A percentile compares a stretch with the other conserved stretches of the same genome.
These are phyloP conservation scores for Omphalea diandra DNA, from an alignment of 441 rosid species.

Conservation along the genomic window DNA sequence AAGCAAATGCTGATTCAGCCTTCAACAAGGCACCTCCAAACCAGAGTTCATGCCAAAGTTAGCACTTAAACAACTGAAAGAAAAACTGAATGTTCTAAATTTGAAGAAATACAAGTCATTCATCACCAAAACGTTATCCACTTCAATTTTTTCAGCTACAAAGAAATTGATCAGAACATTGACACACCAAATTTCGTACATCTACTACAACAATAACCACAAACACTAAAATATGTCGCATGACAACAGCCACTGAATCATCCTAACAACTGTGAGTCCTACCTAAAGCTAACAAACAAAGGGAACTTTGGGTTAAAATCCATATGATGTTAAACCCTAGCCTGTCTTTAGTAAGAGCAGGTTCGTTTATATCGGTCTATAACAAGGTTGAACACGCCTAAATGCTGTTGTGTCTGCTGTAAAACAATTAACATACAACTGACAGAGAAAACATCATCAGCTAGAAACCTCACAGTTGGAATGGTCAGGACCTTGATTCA, in stretches of 20 bases:
- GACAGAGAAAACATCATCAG: slow-evolving; percentile 29
- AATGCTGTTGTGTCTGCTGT: slow-evolving; percentile 16
- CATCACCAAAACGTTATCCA: slow-evolving; percentile 13
- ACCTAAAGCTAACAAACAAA: slow-evolving; percentile 31
- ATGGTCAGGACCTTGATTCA: slow-evolving; percentile 49
- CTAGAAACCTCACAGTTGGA: slow-evolving; percentile 47
- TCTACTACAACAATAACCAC: slow-evolving; percentile 25
- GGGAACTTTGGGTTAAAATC: slow-evolving; percentile 32
- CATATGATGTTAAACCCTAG: slow-evolving; percentile 27
- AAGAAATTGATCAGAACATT: slow-evolving; percentile 23
- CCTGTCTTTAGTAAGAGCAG: slow-evolving; percentile 22
- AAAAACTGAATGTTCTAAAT: not conserved
- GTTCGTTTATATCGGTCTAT: slow-evolving; percentile 16
- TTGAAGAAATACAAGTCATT: not conserved
- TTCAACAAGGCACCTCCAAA: not conserved
- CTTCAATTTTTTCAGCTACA: slow-evolving; percentile 19
- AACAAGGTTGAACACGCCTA: slow-evolving; percentile 22
- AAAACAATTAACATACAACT: slow-evolving; percentile 21
- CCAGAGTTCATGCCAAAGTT: too few species aligned
- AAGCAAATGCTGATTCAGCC: not conserved
- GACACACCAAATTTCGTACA: slow-evolving; percentile 27
- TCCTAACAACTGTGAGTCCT: slow-evolving; percentile 35
- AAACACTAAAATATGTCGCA: slow-evolving; percentile 28
- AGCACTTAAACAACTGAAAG: too few species aligned
- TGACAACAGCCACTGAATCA: slow-evolving; percentile 16